Percentiles rank a stretch among this genome's conserved stretches.
These are phyloP conservation scores for Komagataella populi DNA, from an alignment of 805 yeast genomes.

Conservation along the genomic window DNA sequence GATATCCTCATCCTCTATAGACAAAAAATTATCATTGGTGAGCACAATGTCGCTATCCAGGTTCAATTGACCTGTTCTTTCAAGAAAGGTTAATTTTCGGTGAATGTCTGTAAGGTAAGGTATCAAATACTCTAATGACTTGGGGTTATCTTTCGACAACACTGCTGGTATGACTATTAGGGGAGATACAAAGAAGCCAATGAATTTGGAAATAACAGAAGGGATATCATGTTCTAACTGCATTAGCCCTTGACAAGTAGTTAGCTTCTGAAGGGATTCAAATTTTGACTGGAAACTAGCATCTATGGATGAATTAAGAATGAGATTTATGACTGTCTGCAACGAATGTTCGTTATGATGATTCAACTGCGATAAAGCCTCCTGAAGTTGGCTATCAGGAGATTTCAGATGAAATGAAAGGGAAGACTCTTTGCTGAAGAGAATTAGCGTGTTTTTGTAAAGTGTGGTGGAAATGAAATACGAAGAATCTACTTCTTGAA, in stretches of 20 bases:
- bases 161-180: neutral
- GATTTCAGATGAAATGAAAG: neutral
- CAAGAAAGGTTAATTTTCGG: constrained; percentile 28
- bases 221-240: neutral
- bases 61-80: constrained; percentile 19
- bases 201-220: constrained; percentile 10
- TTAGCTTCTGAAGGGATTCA: neutral
- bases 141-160: constrained; percentile 4
- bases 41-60: constrained; percentile 33
- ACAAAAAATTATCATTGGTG: constrained; percentile 25
- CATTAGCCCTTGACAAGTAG: neutral
- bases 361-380: neutral
- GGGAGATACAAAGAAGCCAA: constrained; percentile 8
- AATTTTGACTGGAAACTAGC: neutral
- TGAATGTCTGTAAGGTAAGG: constrained; percentile 39
- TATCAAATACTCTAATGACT: constrained; percentile 18
- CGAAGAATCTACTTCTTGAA: neutral
- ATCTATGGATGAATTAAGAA: neutral
- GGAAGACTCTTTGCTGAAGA: neutral
- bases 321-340: neutral
- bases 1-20: constrained; percentile 7
- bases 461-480: neutral
- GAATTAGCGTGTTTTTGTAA: neutral
- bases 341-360: neutral
- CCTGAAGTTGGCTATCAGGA: neutral